Conservation (phyloP, 306 rosid genomes). For the Inga laurina region DNA sequence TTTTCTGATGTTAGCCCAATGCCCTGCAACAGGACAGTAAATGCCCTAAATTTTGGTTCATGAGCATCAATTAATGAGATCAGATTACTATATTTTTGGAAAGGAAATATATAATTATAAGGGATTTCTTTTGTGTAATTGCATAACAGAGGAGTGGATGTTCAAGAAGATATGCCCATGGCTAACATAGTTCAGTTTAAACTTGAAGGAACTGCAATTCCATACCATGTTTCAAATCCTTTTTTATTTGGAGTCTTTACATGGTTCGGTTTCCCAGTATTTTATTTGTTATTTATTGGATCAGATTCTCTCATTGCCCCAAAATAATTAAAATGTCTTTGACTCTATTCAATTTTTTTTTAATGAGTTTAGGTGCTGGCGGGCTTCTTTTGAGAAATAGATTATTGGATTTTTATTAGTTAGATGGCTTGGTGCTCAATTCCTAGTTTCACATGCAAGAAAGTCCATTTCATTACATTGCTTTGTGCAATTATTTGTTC, state of each 20-base stretch:
- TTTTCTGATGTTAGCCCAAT: neutral
- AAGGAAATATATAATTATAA: neutral
- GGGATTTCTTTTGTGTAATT: neutral
- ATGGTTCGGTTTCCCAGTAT: neutral
- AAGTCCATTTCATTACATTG: constrained; percentile 5
- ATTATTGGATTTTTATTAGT: constrained; percentile 1
- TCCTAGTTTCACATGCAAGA: neutral
- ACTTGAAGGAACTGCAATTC: neutral
- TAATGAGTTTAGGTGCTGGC: constrained; percentile 16
- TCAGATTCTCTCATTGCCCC: constrained; percentile 1
- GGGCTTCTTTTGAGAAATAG: neutral
- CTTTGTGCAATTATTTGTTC: constrained; percentile 24
- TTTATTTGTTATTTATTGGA: constrained; percentile 13
- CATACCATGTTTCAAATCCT: neutral
- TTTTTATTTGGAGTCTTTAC: neutral
- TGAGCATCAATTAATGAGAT: neutral
- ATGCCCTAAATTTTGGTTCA: neutral
- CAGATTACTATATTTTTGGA: neutral
- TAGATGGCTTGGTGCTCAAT: neutral
- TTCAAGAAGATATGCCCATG: neutral
- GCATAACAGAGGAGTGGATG: neutral
- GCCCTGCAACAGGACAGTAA: neutral
- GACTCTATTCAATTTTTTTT: neutral
- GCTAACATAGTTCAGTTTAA: neutral
- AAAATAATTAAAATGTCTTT: neutral